Evolutionary conservation across 805 yeast species (phyloP).

Genomic region (Candida yuanshanica): DNA sequence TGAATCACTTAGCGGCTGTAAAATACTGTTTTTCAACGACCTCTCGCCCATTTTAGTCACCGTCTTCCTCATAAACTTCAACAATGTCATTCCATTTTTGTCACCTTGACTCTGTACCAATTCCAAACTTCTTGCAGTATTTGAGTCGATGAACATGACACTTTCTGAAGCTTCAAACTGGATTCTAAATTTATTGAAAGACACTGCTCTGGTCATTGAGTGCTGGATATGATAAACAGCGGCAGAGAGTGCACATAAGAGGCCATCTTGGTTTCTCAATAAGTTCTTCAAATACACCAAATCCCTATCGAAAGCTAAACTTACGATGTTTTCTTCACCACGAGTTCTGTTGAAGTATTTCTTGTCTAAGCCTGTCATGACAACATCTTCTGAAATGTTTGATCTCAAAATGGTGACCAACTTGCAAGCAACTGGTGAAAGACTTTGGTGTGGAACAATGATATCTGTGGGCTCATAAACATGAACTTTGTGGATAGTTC

Average conservation of each 20-base stretch:
- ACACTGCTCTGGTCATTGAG: conserved; percentile 2
- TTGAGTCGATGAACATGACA: conserved; percentile 37
- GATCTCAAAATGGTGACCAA: conserved; percentile 31
- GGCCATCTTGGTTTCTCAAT: conserved; percentile 25
- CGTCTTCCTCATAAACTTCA: conserved; percentile 33
- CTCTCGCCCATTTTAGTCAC: conserved; percentile 43
- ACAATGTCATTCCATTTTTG: conserved; percentile 27
- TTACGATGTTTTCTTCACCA: conserved; percentile 21
- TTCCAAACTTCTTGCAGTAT: conserved; percentile 34
- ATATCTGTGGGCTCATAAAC: conserved; percentile 31
- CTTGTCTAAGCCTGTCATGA: conserved; percentile 22
- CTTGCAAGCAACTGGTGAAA: conserved; percentile 25
- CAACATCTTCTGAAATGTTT: conserved; percentile 23
- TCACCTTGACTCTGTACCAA: conserved; percentile 30
- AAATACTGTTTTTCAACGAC: conserved; percentile 33
- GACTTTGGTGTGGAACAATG: conserved; percentile 27
- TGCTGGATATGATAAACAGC: conserved; percentile 24
- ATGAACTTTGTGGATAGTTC: conserved; percentile 37
- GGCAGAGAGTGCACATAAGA: conserved; percentile 31
- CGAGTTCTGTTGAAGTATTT: conserved; percentile 21
- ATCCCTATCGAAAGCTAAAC: conserved; percentile 17
- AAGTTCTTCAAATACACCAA: conserved; percentile 19
- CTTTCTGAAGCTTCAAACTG: conserved; percentile 34
- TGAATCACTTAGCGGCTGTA: conserved; percentile 42
- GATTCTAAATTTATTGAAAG: conserved; percentile 29